Evolutionary conservation across 768 basidiomycete species (phyloP), one percentile per base, ranked within the genome.

Genomic region (Boletus huronensis): DNA sequence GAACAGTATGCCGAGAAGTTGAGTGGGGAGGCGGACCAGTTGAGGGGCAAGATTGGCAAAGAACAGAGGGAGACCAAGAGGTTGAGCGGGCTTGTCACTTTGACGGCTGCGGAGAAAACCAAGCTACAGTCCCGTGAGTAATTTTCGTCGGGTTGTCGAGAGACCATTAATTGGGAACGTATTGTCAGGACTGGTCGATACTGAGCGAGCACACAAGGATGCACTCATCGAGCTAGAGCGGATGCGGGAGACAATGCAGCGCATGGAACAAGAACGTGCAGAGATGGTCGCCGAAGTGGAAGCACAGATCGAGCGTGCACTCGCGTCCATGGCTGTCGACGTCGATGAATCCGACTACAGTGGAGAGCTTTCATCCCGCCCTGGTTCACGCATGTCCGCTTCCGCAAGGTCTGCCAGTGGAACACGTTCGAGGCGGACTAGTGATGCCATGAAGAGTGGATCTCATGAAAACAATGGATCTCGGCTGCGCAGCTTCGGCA

Each of bases 261-360:
- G 73, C 65, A 92, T 93, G 90, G 91, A 93, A 67, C 74, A 82
- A 64, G 92, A 89, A 72, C 88, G 91, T 58, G 82, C 85, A 49
- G 87, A 87, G 64, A 90, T 92, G 91, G 86, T 93, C 39, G 90
- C 89, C n/a, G 91, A 93, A 72, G 90, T 93, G 23, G 91, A 93
- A 66, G 88, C 88, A 26, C 91, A 93, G 74, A 93, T 93, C 63
- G 91, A 93, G 70, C 80, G 87, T 53, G 91, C 92, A 0, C 77
- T 93, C 47, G 86, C 82, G 26, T 88, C 88, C 25, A 92, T 93
- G 90, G 84, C 86, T 25, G 86, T 91, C 55, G 88, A 85, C 59
- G 77, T 88, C 50, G 69, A 70, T 5, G 88, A 89, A 50, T 90
- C 87, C 17, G 90, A 92, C 61, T 88, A 88, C 53, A 79, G 78